phyloP scores from a whole-genome alignment of 495 filamentous ascomycete genomes.

The Bacidia rubella region DNA sequence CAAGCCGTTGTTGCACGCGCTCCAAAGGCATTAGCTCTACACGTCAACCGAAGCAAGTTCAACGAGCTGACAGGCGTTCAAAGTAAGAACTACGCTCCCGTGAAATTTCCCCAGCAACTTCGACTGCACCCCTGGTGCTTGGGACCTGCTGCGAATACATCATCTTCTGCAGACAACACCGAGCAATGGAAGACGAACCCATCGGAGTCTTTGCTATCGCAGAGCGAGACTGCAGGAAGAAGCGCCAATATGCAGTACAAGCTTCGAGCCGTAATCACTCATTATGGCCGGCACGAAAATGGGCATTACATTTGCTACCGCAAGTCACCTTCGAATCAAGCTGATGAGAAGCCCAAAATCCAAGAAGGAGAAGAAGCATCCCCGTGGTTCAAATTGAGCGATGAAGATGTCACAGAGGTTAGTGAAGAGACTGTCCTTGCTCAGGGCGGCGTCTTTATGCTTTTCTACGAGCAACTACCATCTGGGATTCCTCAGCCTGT shows the following conservation, averaged over 20 bases:
- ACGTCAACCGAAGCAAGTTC: slow-evolving; percentile 85
- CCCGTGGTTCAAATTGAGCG: slow-evolving; percentile 75
- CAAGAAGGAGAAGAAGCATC: slow-evolving; percentile 23
- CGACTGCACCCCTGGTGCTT: slow-evolving; percentile 72
- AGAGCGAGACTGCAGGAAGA: slow-evolving; percentile 23
- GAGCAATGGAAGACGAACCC: slow-evolving; percentile 60
- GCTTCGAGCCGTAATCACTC: slow-evolving; percentile 73
- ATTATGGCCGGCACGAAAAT: slow-evolving; percentile 83
- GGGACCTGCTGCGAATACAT: slow-evolving; percentile 27
- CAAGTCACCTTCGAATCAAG: slow-evolving; percentile 29
- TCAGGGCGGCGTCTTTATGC: slow-evolving; percentile 86
- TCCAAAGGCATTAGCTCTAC: slow-evolving; percentile 65
- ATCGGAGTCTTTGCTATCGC: slow-evolving; percentile 51
- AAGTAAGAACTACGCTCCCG: slow-evolving; percentile 68
- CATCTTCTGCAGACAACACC: slow-evolving; percentile 21
- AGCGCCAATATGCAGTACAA: slow-evolving; percentile 47
- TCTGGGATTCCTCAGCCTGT: not conserved
- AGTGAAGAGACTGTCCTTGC: slow-evolving; percentile 57
- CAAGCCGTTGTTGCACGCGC: slow-evolving; percentile 74
- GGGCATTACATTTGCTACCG: slow-evolving; percentile 92
- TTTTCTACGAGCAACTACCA: slow-evolving; percentile 63
- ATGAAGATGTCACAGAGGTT: slow-evolving; percentile 65
- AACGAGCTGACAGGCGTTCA: slow-evolving; percentile 64
- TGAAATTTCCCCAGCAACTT: slow-evolving; percentile 58
- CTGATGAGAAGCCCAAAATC: slow-evolving; percentile 17